These are phyloP conservation scores for Leccinellum albellum DNA, from an alignment of 768 basidiomycete species.

Conservation along the genomic window DNA sequence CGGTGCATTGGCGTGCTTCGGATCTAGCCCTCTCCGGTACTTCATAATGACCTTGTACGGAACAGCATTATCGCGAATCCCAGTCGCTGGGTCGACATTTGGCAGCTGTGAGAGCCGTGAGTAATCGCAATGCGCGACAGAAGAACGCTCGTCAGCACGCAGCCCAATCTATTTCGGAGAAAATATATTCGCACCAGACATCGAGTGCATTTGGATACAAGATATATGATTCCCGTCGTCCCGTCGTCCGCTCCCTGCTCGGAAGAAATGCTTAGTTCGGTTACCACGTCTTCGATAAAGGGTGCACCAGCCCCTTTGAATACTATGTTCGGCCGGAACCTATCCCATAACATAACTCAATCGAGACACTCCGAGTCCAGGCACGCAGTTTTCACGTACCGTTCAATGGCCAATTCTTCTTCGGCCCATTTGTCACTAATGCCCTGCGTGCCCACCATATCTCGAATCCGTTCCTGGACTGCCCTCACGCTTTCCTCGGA, in stretches of 20 bases:
- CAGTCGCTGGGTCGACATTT: slow-evolving; percentile 64
- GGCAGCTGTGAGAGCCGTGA: slow-evolving; percentile 50
- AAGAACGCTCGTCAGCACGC: slow-evolving; percentile 1
- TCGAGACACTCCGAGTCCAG: not conserved
- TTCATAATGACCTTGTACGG: slow-evolving; percentile 75
- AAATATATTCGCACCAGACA: slow-evolving; percentile 56
- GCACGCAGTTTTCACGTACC: slow-evolving; percentile 38
- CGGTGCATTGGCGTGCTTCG: slow-evolving; percentile 43
- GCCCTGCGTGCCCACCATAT: slow-evolving; percentile 46
- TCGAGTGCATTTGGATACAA: slow-evolving; percentile 68
- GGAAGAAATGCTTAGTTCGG: slow-evolving; percentile 53
- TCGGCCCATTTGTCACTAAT: slow-evolving; percentile 51
- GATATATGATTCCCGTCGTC: slow-evolving; percentile 35
- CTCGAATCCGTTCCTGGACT: slow-evolving; percentile 46
- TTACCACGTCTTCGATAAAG: slow-evolving; percentile 71
- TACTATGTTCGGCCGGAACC: slow-evolving; percentile 78
- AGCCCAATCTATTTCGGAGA: slow-evolving; percentile 2
- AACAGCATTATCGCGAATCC: slow-evolving; percentile 64
- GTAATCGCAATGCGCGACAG: not conserved
- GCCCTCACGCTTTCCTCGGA: slow-evolving; percentile 61
- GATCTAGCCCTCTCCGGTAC: slow-evolving; percentile 61
- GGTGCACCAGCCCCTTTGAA: slow-evolving; percentile 59
- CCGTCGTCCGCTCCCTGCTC: slow-evolving; percentile 16
- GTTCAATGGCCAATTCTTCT: slow-evolving; percentile 51
- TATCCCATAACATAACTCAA: slow-evolving; percentile 25